Base-by-base conservation (phyloP, 768 basidiomycete species). In the Mycena haematopus region DNA sequence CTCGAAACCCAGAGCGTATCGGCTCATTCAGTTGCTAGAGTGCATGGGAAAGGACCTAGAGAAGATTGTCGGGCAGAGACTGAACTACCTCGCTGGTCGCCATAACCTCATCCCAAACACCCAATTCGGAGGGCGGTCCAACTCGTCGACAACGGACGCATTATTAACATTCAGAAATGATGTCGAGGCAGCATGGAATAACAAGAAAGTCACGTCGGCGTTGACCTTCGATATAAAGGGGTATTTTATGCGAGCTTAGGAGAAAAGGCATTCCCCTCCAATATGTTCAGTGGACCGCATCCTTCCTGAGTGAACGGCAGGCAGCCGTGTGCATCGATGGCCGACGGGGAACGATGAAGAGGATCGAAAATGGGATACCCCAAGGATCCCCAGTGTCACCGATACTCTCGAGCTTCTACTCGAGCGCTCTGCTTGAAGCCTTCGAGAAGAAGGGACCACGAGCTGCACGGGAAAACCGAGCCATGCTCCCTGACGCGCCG, bases 381-480 rank as follows among this genome's bases (percentile, higher is more conserved):
- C 74, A 77, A 65, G 75, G 75, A 3, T 75, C 73, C 1, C 74
- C 75, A 21, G 52, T 72, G 15, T 75, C 73, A 1, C 74, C 72
- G 0, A 71, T 75, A 19, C 65, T 75, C 0, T 65, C 71, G 0
- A 58, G 71, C 0, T 72, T 75, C 47, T 74, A 74, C 65, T 42
- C 40, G 40, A 67, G 67, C 17, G 63, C 67, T 0, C 65, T 75
- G 6, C 66, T 72, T 0, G 70, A 75, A 46, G 15, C 65, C 3
- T 70, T 72, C 33, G 38, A 69, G 52, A 7, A 7, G 21, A 19
- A 45, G 29, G 38, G 67, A 46, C n/a, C 66, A 50, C 7, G 51
- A 11, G 40, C 65, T 31, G 22, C 33, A 62, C 51, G 65, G 25
- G 65, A 72, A 31, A 31, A 4, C 9, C 29, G 29, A 9, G 29